Base-by-base conservation (phyloP, 1,139 yeast genomes). In the Pichia sp. region DNA sequence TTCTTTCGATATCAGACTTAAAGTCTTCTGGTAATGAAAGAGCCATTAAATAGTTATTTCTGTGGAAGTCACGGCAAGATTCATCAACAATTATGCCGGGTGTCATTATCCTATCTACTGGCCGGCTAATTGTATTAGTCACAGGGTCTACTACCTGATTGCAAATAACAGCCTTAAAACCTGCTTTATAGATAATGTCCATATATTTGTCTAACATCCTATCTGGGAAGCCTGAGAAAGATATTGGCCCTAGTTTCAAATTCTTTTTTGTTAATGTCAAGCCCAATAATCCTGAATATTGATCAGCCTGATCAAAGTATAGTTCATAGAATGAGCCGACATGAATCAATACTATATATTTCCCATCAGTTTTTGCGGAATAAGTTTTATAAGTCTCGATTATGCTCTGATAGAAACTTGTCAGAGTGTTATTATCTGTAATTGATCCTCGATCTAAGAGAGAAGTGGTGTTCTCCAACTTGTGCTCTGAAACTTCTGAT, bases 41-140 rank as follows among this genome's bases (percentile, higher is more conserved):
- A 3, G 90, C 79, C 41, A 86, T 72, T 37, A 91, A 70, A 63
- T 75, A 90, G 62, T 90, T 89, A 59, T 87, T 86, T 49, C 79
- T 77, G 57, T 80, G 80, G 55, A 80, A 81, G 62, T 90, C 86
- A 60, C 93, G 72, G 58, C 91, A 85, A 0, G 87, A 81, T 61
- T 93, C 98, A 61, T 89, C 96, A 12, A 91, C 79, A 48, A 93
- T 76, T 0, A 98, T 93, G 1, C 99, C 99, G 0, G 98, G 97
- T 0, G 97, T 85, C 1, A 93, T 80, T 7, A 91, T 82, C 45
- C 98, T 74, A 4, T 90, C 78, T 0, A 95, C 80, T 40, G 86
- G 82, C 42, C 99, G 72, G 50, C 78, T 81, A 41, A 83, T 78
- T 30, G 75, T 74, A 56, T 68, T 70, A n/a, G 61, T 50, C 7